Percentiles rank a stretch among this genome's conserved stretches.
These are phyloP conservation scores for Cladophialophora immunda DNA, from an alignment of 2,329 filamentous ascomycete genomes.

Conservation along the genomic window DNA sequence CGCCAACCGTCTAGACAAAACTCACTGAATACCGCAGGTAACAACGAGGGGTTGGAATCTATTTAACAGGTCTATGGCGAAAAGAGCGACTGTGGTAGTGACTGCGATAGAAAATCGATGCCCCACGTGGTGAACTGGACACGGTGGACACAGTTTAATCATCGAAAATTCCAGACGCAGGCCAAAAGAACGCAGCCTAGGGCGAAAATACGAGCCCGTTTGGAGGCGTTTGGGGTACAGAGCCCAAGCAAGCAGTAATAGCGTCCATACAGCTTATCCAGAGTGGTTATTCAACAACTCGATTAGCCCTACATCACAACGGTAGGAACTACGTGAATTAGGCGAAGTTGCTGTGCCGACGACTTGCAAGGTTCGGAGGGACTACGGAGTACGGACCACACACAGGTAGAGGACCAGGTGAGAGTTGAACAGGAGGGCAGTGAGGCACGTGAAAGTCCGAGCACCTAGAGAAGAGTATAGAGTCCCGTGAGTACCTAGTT, in stretches of 20 bases:
- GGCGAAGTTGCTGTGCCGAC: conserved; percentile 1
- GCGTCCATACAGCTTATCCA: not conserved
- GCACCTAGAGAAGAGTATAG: too few relatives aligned
- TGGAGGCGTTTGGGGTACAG: not conserved
- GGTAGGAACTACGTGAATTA: not conserved
- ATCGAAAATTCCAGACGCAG: conserved; percentile 40
- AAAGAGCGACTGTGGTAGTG: conserved; percentile 23
- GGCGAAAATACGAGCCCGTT: conserved; percentile 4
- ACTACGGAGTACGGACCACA: not conserved
- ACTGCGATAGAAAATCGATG: conserved; percentile 18
- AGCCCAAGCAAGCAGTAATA: not conserved
- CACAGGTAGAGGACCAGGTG: not conserved
- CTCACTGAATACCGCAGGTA: not conserved
- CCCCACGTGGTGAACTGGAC: conserved; percentile 33
- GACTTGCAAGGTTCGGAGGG: not conserved
- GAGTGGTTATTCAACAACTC: not conserved
- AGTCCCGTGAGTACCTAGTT: too few relatives aligned
- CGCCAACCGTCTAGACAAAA: conserved; percentile 13
- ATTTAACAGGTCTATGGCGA: conserved; percentile 19
- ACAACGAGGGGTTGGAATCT: conserved; percentile 11
- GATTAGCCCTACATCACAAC: not conserved
- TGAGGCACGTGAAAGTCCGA: not conserved
- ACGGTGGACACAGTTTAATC: conserved; percentile 30
- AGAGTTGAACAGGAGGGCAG: not conserved
- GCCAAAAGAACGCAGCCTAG: conserved; percentile 6